Evolutionary conservation across 2,329 filamentous ascomycete species (phyloP), one percentile per base, ranked within the genome.

Genomic region (Ramularia collo-cygni): DNA sequence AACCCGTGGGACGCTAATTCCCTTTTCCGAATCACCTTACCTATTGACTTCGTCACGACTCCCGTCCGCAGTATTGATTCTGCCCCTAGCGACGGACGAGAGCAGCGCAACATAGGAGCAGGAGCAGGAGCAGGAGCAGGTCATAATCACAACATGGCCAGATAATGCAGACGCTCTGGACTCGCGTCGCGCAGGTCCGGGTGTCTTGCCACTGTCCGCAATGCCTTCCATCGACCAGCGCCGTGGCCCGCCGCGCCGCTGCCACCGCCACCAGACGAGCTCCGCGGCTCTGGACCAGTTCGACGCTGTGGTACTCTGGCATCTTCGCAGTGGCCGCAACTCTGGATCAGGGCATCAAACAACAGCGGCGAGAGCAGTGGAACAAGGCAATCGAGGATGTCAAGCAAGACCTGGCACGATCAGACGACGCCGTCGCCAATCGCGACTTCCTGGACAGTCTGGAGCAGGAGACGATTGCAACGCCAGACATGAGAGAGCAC

Each of bases 101-200:
- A 24, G 10, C 10, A 24, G 21, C 21, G 21, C 21, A 10, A 24
- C 21, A 10, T 6, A 24, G 10, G 21, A 24, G 21, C 21, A 6
- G 6, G 6, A 24, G 6, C 6, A 24, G 21, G 21, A 10, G 6
- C 10, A 6, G 6, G 21, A 24, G 6, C 21, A n/a, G n/a, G n/a
- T n/a, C n/a, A n/a, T n/a, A 10, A 24, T 10, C 10, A 10, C 21
- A 47, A 31, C 26, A 52, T 53, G 51, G 31, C 29, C 24, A 40
- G 37, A 61, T 60, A 57, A 88, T 87, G 83, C 77, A 77, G 64
- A 71, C 72, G 49, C 60, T 85, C 52, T 82, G 80, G 79, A 79
- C 77, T 62, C 75, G 79, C 66, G 75, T 77, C 65, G 71, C 74
- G 55, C 75, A 75, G 70, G 72, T 71, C 64, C 75, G 74, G 63